These are phyloP conservation scores for Pseudoperonospora humuli DNA, from an alignment of 352 stramenopile species.

Conservation along the genomic window DNA sequence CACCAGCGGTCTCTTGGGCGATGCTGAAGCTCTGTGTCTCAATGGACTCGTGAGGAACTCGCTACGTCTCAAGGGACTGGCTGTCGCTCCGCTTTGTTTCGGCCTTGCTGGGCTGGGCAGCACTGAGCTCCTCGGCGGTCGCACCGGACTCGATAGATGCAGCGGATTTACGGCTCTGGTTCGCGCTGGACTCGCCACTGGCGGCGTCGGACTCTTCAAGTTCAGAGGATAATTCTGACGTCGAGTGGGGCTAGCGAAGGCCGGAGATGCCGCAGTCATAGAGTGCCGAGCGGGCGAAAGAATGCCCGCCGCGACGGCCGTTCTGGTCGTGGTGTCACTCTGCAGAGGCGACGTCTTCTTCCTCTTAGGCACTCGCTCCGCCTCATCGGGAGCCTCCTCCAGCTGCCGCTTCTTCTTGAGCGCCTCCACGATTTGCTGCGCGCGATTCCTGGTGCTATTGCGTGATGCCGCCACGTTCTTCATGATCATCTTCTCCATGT, in stretches of 20 bases:
- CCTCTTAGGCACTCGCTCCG: constrained; percentile 17
- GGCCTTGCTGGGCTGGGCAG: constrained; percentile 22
- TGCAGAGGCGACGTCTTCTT: constrained; percentile 14
- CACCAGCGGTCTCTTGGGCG: constrained; percentile 30
- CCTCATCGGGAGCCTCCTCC: constrained; percentile 19
- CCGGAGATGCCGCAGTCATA: background rate
- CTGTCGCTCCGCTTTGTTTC: constrained; percentile 10
- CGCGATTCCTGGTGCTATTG: constrained; percentile 62
- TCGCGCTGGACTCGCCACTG: constrained; percentile 20
- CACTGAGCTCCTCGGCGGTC: constrained; percentile 9
- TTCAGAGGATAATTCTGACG: constrained; percentile 9
- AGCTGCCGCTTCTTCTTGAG: constrained; percentile 59
- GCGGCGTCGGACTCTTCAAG: constrained; percentile 17
- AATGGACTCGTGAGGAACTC: constrained; percentile 32
- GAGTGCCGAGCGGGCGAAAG: constrained; percentile 20
- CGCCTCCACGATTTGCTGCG: constrained; percentile 60
- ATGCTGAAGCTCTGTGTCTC: constrained; percentile 22
- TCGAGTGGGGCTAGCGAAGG: constrained; percentile 19
- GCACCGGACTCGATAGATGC: constrained; percentile 27
- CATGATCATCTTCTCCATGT: constrained; percentile 86
- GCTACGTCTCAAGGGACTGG: constrained; percentile 27
- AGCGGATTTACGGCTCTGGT: constrained; percentile 9
- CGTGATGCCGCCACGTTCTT: constrained; percentile 62
- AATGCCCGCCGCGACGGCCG: constrained; percentile 7
- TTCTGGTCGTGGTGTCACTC: constrained; percentile 2